Conservation (phyloP, 2,329 filamentous ascomycete species). For the Phyllosticta capitalensis region DNA sequence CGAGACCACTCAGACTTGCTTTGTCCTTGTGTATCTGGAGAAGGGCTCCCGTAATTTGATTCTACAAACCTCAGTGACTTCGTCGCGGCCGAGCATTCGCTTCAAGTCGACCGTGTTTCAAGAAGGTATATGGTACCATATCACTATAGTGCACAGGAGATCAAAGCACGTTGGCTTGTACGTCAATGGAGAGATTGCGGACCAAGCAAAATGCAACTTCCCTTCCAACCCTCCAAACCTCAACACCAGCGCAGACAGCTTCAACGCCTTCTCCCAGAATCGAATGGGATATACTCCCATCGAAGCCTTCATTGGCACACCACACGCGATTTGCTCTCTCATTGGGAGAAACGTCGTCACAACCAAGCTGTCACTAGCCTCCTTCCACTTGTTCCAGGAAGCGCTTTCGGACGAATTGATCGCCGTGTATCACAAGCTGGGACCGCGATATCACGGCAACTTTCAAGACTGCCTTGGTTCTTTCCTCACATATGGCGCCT, state of each 20-base stretch:
- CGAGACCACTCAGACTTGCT: constrained; percentile 84
- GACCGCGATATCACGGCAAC: constrained; percentile 86
- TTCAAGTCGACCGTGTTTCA: constrained; percentile 79
- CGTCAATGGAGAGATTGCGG: constrained; percentile 85
- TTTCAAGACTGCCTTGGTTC: constrained; percentile 94
- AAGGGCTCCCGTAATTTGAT: constrained; percentile 91
- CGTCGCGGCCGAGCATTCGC: constrained; percentile 76
- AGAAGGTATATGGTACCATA: constrained; percentile 80
- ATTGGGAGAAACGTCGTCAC: constrained; percentile 62
- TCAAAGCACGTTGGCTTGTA: constrained; percentile 79
- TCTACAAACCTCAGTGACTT: constrained; percentile 85
- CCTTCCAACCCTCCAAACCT: constrained; percentile 63
- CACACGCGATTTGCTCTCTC: constrained; percentile 71
- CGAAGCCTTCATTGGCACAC: constrained; percentile 89
- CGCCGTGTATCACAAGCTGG: constrained; percentile 81
- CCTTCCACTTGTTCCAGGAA: constrained; percentile 81
- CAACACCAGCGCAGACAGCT: constrained; percentile 54
- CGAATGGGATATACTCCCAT: constrained; percentile 55
- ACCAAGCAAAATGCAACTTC: constrained; percentile 84
- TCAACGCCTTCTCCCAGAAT: constrained; percentile 55
- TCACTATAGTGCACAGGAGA: constrained; percentile 76
- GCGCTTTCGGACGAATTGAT: constrained; percentile 83
- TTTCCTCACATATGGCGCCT: constrained; percentile 93
- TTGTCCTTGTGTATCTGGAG: constrained; percentile 86
- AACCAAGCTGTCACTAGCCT: constrained; percentile 82